Evolutionary conservation across 179 eudicot genomes (phyloP).

Genomic region (Actinidia arguta): DNA sequence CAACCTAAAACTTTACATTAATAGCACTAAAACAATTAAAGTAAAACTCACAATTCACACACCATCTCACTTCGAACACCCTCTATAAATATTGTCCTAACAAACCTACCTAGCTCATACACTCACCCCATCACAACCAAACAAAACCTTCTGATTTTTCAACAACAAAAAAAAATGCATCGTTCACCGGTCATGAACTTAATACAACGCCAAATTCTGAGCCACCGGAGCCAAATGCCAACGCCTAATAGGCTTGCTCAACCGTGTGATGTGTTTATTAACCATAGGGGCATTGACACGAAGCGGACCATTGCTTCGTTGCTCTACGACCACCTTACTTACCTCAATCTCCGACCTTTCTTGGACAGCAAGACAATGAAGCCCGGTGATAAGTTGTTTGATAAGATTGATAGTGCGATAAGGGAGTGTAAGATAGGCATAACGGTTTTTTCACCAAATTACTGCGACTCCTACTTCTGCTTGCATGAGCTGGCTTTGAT

Average conservation of each 20-base stretch:
- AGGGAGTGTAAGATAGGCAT: constrained; percentile 40
- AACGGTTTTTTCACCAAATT: constrained; percentile 54
- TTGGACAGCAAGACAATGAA: constrained; percentile 65
- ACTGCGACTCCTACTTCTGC: constrained; percentile 61
- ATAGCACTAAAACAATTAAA: background rate
- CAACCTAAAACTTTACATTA: background rate
- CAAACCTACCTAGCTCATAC: background rate
- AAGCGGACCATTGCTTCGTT: constrained; percentile 56
- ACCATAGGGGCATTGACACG: constrained; percentile 64
- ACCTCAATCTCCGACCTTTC: constrained; percentile 45
- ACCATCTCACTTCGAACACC: background rate
- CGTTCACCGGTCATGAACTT: constrained; percentile 5
- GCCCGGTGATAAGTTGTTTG: constrained; percentile 60
- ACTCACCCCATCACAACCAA: background rate
- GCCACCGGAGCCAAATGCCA: background rate
- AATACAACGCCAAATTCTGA: background rate
- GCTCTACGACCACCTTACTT: constrained; percentile 41
- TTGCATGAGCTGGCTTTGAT: constrained; percentile 65
- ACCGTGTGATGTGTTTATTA: constrained; percentile 58
- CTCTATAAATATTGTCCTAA: background rate
- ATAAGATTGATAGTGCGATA: constrained; percentile 41
- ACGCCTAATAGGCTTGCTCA: background rate
- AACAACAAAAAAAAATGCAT: background rate
- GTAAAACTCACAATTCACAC: background rate
- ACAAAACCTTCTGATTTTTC: background rate